Base-by-base conservation (phyloP, 148 eudicot genomes). In the Dysphania ambrosioides region DNA sequence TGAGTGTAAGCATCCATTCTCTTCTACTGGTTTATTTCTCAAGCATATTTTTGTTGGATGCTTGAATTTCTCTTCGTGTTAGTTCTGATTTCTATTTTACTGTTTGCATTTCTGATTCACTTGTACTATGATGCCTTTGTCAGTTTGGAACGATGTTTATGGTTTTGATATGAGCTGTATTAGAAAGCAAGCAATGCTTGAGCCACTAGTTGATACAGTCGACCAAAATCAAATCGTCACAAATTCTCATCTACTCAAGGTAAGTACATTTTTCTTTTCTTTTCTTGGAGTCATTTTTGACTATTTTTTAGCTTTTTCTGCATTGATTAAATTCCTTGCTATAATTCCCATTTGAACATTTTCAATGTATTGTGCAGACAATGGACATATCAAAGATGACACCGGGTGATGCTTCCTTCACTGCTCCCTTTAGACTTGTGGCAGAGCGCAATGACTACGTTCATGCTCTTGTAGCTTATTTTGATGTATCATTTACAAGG, bases 151-250 rank as follows among this genome's bases (percentile, higher is more conserved):
- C 58, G 81, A 86, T 85, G 99, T 96, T 15, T 96, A 96, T 68
- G 99, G 97, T 67, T 96, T 96, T 66, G 83, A 96, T 85, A 92
- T 96, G 99, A 96, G 94, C 88, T 92, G 97, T 83, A 92, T 96
- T 63, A 85, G 85, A 81, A 90, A 89, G 78, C 97, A 96, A 80
- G 83, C 97, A 23, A 88, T 96, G 80, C 78, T 88, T 76, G 97
- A 96, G 78, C 99, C 99, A 60, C 94, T 96, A 53, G 99, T 96
- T 56, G 99, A 96, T 86, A 89, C 86, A 15, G 97, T 96, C 35
- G 88, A 90, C 77, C 90, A 90, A 86, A 96, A 96, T 65, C 99
- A 96, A 81, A 86, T 96, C 32, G 99, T 96, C 78, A 92, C 99
- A 36, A 90, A 88, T 78, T 82, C 86, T 80, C 97, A 92, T 41